A percentile compares a stretch with the other conserved stretches of the same genome.
phyloP scores from a whole-genome alignment of 2,329 filamentous ascomycete species.

The Coniochaeta sp. region DNA sequence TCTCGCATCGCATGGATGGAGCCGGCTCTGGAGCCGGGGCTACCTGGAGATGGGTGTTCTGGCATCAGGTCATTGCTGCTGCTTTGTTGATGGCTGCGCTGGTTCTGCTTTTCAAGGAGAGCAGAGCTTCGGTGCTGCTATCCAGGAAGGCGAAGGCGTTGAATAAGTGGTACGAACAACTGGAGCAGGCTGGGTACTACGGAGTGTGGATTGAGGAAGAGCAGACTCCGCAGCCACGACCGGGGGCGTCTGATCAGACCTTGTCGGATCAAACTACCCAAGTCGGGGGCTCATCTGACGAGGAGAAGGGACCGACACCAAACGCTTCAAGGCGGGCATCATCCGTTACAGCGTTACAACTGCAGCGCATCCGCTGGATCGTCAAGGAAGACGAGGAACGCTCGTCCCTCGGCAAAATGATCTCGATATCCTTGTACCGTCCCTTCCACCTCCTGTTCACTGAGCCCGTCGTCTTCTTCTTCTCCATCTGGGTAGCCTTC shows the following conservation, averaged over 20 bases:
- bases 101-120: constrained; percentile 69
- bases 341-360: neutral
- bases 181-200: constrained; percentile 57
- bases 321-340: neutral
- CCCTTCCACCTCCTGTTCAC: constrained; percentile 73
- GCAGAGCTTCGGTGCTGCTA: constrained; percentile 71
- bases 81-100: constrained; percentile 57
- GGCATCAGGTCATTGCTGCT: constrained; percentile 69
- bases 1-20: constrained; percentile 52
- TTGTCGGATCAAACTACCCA: neutral
- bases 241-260: neutral
- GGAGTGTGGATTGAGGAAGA: constrained; percentile 32
- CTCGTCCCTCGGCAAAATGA: constrained; percentile 58
- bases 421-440: constrained; percentile 64
- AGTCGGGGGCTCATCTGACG: constrained; percentile 6
- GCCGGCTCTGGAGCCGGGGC: constrained; percentile 12
- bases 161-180: constrained; percentile 71
- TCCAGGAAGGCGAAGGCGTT: constrained; percentile 64
- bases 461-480: constrained; percentile 75
- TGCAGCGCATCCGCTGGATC: constrained; percentile 66
- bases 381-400: constrained; percentile 73
- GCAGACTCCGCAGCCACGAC: neutral
- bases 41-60: constrained; percentile 85
- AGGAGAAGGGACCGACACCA: constrained; percentile 9
- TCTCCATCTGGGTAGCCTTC: constrained; percentile 85